These are phyloP conservation scores for Verticillium tricorpus DNA, from an alignment of 2,329 filamentous ascomycete species.

Conservation along the genomic window DNA sequence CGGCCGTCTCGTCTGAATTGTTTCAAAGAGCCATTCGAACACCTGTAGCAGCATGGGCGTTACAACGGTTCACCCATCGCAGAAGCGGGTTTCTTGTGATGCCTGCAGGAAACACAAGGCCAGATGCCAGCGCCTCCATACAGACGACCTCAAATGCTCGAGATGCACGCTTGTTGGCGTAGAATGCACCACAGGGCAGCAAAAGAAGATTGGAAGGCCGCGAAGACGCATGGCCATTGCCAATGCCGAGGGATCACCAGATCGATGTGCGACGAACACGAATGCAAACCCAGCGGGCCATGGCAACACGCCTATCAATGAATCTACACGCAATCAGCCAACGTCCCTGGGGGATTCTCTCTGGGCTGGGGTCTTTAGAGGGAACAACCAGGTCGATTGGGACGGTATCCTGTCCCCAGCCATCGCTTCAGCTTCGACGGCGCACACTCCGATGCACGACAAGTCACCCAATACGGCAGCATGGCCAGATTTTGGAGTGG, in stretches of 20 bases:
- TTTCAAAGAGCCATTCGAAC: too few species aligned
- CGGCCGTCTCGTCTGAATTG: too few species aligned
- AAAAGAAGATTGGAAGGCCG: neutral
- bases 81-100: conserved; percentile 1
- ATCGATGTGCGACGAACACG: neutral
- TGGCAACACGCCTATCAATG: neutral
- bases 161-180: neutral
- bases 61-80: neutral
- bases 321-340: neutral
- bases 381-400: neutral
- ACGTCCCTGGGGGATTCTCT: neutral
- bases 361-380: neutral
- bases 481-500: neutral
- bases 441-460: neutral
- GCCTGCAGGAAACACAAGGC: conserved; percentile 3
- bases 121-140: neutral
- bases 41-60: neutral
- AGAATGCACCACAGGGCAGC: neutral
- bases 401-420: neutral
- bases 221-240: neutral
- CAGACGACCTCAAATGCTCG: neutral
- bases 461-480: neutral
- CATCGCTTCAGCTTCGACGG: neutral
- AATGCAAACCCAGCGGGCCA: neutral
- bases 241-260: neutral